phyloP scores from a whole-genome alignment of 371 early-diverging fungal genomes.

The Mortierella sp. region DNA sequence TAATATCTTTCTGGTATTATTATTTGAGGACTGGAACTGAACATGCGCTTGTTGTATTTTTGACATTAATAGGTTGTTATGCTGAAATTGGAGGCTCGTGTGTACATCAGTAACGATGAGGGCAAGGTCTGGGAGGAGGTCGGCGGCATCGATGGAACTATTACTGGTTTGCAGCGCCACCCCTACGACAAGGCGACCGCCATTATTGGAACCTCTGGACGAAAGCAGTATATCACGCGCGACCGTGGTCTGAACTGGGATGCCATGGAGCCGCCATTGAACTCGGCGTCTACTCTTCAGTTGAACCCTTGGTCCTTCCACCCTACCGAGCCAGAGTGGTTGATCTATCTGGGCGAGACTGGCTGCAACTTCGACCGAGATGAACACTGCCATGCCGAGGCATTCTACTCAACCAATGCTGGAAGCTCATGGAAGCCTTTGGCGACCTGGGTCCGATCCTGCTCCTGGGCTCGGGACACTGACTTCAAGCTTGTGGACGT shows the following conservation, averaged over 20 bases:
- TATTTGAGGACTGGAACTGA: neutral
- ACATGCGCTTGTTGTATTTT: neutral
- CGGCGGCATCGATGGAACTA: constrained; percentile 37
- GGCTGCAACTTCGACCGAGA: constrained; percentile 28
- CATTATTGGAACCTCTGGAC: constrained; percentile 74
- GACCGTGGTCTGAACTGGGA: constrained; percentile 80
- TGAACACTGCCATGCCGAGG: constrained; percentile 61
- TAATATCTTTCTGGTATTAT: neutral
- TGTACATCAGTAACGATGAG: constrained; percentile 81
- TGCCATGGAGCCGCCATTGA: constrained; percentile 66
- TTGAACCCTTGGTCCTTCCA: constrained; percentile 85
- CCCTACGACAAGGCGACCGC: constrained; percentile 76
- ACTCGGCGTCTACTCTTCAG: constrained; percentile 67
- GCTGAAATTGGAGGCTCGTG: constrained; percentile 61
- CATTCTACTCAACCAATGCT: constrained; percentile 78
- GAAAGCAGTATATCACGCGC: constrained; percentile 73
- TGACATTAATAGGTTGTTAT: constrained; percentile 24
- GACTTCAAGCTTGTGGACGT: constrained; percentile 65
- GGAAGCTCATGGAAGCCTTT: constrained; percentile 83
- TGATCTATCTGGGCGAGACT: constrained; percentile 82
- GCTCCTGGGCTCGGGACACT: constrained; percentile 82
- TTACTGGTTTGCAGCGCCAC: constrained; percentile 76
- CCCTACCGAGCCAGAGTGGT: constrained; percentile 78
- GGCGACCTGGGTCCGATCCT: constrained; percentile 80
- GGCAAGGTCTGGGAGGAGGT: constrained; percentile 80